Evolutionary conservation across 352 stramenopile genomes (phyloP).

Genomic region (Globisporangium alternatum): DNA sequence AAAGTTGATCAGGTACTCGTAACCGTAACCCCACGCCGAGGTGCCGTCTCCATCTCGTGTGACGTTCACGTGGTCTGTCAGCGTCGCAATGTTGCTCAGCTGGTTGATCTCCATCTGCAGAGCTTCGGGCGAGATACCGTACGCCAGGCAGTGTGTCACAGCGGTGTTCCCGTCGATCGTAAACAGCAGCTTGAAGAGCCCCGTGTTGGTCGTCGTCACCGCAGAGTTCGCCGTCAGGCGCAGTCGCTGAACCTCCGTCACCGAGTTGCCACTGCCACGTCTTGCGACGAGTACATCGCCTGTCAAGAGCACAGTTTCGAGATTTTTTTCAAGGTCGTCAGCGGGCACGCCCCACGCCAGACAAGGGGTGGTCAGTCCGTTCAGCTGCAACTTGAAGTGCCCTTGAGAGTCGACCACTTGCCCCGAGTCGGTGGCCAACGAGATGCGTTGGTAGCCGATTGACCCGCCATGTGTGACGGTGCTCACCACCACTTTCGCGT

Average conservation of each 20-base stretch:
- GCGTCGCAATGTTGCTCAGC: constrained; percentile 37
- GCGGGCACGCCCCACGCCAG: constrained; percentile 58
- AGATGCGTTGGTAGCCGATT: constrained; percentile 77
- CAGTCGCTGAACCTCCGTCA: constrained; percentile 70
- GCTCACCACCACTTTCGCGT: constrained; percentile 26
- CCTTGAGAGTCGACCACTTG: constrained; percentile 51
- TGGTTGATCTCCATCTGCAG: constrained; percentile 65
- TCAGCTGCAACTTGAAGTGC: constrained; percentile 50
- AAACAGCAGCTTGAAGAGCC: constrained; percentile 63
- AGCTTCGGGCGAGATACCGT: constrained; percentile 55
- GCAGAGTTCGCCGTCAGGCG: constrained; percentile 63
- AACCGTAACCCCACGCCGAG: constrained; percentile 70
- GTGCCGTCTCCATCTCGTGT: constrained; percentile 62
- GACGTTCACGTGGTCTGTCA: constrained; percentile 57
- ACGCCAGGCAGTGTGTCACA: constrained; percentile 62
- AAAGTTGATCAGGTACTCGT: constrained; percentile 74
- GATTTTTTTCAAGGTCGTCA: constrained; percentile 35
- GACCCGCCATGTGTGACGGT: constrained; percentile 75
- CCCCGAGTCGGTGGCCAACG: constrained; percentile 78
- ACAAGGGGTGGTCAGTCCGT: constrained; percentile 30
- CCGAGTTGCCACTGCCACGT: constrained; percentile 52
- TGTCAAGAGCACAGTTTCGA: constrained; percentile 36
- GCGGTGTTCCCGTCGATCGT: constrained; percentile 52
- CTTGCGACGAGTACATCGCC: constrained; percentile 59
- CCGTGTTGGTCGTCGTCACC: constrained; percentile 40